Evolutionary conservation across 2,329 filamentous ascomycete species (phyloP).

Genomic region (Fusarium sarcochroum): DNA sequence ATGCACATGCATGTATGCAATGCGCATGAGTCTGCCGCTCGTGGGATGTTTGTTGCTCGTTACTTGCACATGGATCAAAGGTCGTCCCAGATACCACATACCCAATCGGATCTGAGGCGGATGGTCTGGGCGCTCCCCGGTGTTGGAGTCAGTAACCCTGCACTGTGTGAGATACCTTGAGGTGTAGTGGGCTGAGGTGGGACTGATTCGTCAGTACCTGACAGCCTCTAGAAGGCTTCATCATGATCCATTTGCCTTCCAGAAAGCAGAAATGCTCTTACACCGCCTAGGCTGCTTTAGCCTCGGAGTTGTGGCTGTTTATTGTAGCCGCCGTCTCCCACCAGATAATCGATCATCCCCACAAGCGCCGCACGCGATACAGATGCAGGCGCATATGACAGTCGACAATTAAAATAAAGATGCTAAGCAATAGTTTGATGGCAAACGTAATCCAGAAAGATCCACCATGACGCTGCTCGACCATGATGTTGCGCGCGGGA

Average conservation of each 20-base stretch:
- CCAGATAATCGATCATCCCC: conserved; percentile 16
- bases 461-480: conserved; percentile 40
- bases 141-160: conserved; percentile 37
- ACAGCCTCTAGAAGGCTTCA: conserved; percentile 16
- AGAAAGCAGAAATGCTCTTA: conserved; percentile 22
- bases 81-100: conserved; percentile 38
- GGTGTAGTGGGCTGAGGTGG: conserved; percentile 36
- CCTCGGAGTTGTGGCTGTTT: conserved; percentile 10
- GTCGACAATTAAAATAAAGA: conserved; percentile 28
- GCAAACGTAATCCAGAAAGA: conserved; percentile 2
- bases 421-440: conserved; percentile 6
- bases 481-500: conserved; percentile 12
- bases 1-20: conserved; percentile 41
- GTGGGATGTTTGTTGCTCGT: conserved; percentile 47
- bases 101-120: conserved; percentile 49
- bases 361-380: conserved; percentile 15
- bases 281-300: conserved; percentile 26
- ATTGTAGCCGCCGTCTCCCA: conserved; percentile 12
- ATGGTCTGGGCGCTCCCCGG: conserved; percentile 34
- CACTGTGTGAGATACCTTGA: conserved; percentile 43
- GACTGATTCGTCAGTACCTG: conserved; percentile 34
- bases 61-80: conserved; percentile 37
- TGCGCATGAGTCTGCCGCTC: conserved; percentile 46
- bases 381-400: conserved; percentile 32
- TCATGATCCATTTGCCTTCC: conserved; percentile 29